Conservation (phyloP, 83 land plant species). For the Thuja plicata region DNA sequence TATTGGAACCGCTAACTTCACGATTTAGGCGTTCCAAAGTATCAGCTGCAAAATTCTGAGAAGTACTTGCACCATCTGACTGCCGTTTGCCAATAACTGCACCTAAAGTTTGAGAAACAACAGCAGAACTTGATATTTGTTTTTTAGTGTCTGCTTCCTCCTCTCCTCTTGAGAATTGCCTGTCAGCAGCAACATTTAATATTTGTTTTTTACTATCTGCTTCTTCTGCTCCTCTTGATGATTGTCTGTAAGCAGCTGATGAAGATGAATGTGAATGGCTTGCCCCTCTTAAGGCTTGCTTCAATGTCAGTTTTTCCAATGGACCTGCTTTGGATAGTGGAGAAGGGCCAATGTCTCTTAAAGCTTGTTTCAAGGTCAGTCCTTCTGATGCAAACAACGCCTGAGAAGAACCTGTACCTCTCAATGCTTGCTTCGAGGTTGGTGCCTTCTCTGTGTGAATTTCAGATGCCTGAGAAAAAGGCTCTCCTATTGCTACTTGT, state of each 20-base stretch:
- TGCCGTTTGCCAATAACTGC: constrained; percentile 7
- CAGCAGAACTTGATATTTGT: neutral
- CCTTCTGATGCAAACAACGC: neutral
- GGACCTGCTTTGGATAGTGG: neutral
- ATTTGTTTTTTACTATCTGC: neutral
- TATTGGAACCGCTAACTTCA: neutral
- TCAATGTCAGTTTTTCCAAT: constrained; percentile 11
- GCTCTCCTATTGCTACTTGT: neutral
- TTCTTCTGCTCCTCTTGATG: constrained; percentile 9
- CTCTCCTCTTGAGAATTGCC: no score
- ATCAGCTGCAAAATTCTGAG: constrained; percentile 3
- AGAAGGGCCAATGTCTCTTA: constrained; percentile 9
- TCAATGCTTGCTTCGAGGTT: neutral
- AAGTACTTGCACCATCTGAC: constrained; percentile 1
- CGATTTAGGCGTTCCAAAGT: neutral
- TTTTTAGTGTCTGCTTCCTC: constrained; percentile 3
- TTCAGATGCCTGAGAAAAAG: constrained; percentile 12
- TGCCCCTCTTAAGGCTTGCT: constrained; percentile 6
- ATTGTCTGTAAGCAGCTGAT: neutral
- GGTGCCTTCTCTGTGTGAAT: neutral
- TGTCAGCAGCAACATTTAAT: neutral
- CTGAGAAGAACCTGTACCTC: constrained; percentile 6
- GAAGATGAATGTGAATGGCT: neutral
- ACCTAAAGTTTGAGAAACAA: neutral
- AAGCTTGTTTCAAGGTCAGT: neutral